Evolutionary conservation across 2,329 filamentous ascomycete genomes (phyloP).

Genomic region (Ascochyta rabiei): DNA sequence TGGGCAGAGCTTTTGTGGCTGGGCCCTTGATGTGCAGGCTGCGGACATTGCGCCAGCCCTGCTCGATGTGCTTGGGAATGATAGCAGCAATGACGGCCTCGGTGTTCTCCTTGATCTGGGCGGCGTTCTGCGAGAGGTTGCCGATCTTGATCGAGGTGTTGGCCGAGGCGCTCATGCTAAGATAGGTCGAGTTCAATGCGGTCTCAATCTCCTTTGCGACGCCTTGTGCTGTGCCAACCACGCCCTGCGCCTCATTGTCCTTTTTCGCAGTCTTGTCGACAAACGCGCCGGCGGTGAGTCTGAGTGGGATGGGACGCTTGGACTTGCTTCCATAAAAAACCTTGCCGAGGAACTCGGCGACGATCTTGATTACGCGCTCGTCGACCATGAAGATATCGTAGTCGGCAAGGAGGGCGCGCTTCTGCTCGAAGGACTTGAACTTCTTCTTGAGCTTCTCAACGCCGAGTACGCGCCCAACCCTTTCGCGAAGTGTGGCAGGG

Average conservation of each 20-base stretch:
- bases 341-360: conserved; percentile 84
- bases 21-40: conserved; percentile 89
- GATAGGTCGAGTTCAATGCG: conserved; percentile 76
- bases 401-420: conserved; percentile 77
- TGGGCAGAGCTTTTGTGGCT: conserved; percentile 85
- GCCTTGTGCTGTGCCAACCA: conserved; percentile 64
- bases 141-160: conserved; percentile 84
- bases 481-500: conserved; percentile 55
- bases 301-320: conserved; percentile 87
- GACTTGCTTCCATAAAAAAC: conserved; percentile 83
- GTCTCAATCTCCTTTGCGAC: conserved; percentile 82
- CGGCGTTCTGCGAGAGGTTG: conserved; percentile 72
- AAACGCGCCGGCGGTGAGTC: conserved; percentile 68
- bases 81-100: conserved; percentile 67
- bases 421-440: conserved; percentile 84
- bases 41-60: conserved; percentile 86
- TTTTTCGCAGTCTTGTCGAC: conserved; percentile 59
- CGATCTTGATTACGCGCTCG: conserved; percentile 74
- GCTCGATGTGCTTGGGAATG: conserved; percentile 79
- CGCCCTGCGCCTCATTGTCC: conserved; percentile 41
- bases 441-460: conserved; percentile 85
- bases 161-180: conserved; percentile 78
- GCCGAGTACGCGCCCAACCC: conserved; percentile 71
- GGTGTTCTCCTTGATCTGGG: conserved; percentile 82
- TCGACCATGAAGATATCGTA: conserved; percentile 96